These are phyloP conservation scores for Epichloe elymi DNA, from an alignment of 2,329 filamentous ascomycete genomes.

Conservation along the genomic window DNA sequence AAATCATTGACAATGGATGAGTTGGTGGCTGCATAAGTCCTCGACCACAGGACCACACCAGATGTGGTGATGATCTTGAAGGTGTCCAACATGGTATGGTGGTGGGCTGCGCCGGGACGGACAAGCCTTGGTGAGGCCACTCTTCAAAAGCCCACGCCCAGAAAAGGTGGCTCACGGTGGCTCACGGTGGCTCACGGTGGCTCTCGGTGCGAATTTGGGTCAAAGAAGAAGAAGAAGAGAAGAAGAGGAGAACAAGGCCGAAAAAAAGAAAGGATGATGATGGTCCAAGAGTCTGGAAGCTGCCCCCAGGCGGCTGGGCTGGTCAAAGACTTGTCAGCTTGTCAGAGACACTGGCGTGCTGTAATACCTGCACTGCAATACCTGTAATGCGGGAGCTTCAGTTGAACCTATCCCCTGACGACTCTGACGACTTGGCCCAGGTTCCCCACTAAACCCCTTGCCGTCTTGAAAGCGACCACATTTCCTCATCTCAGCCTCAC, in stretches of 20 bases:
- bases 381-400: no score
- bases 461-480: conserved; percentile 18
- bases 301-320: neutral
- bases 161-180: neutral
- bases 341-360: no score
- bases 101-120: conserved; percentile 4
- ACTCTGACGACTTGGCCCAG: no score
- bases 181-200: neutral
- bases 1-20: conserved; percentile 82
- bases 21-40: conserved; percentile 67
- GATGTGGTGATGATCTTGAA: conserved; percentile 96
- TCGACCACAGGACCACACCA: conserved; percentile 93
- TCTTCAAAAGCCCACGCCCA: neutral
- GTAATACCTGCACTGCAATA: no score
- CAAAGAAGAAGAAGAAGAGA: no score
- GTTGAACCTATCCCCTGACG: no score
- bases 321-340: no score
- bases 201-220: neutral
- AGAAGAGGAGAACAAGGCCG: neutral
- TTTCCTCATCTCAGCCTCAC: conserved; percentile 17
- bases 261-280: neutral
- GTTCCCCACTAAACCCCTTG: no score
- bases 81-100: conserved; percentile 79
- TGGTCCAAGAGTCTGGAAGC: neutral
- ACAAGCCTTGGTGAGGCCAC: neutral